A percentile compares a stretch with the other conserved stretches of the same genome.
phyloP scores from a whole-genome alignment of 257 asterid species.

The Penstemon barbatus region DNA sequence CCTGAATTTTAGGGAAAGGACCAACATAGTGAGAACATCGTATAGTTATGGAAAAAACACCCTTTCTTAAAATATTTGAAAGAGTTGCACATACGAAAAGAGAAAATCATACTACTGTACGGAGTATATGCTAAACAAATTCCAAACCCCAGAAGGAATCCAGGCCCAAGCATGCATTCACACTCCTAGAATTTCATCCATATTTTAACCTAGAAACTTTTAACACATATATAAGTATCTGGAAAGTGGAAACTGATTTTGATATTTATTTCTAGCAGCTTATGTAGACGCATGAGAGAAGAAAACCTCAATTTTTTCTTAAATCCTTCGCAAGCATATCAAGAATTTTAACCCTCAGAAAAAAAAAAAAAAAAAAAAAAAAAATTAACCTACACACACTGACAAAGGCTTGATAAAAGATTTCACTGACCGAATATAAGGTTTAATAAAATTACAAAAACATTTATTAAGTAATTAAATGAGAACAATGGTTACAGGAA shows the following conservation, averaged over 20 bases:
- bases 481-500: not conserved
- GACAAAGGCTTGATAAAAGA: too few relatives aligned
- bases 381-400: too few relatives aligned
- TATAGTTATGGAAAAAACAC: not conserved
- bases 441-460: not conserved
- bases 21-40: too few relatives aligned
- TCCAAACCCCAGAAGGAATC: not conserved
- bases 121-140: not conserved
- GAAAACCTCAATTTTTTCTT: not conserved
- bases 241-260: conserved; percentile 2
- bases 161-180: not conserved
- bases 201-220: not conserved
- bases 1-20: conserved; percentile 43
- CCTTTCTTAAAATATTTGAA: conserved; percentile 7
- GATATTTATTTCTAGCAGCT: conserved; percentile 4
- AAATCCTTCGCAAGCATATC: conserved; percentile 9
- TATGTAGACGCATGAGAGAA: not conserved
- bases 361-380: too few relatives aligned
- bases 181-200: conserved; percentile 12
- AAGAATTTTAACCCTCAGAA: not conserved
- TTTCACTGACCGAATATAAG: too few relatives aligned
- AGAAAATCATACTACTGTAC: not conserved
- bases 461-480: not conserved
- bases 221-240: not conserved
- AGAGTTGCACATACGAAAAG: conserved; percentile 3